phyloP scores from a whole-genome alignment of 2,329 filamentous ascomycete species.

The Nothophaeocryptopus gaeumannii region DNA sequence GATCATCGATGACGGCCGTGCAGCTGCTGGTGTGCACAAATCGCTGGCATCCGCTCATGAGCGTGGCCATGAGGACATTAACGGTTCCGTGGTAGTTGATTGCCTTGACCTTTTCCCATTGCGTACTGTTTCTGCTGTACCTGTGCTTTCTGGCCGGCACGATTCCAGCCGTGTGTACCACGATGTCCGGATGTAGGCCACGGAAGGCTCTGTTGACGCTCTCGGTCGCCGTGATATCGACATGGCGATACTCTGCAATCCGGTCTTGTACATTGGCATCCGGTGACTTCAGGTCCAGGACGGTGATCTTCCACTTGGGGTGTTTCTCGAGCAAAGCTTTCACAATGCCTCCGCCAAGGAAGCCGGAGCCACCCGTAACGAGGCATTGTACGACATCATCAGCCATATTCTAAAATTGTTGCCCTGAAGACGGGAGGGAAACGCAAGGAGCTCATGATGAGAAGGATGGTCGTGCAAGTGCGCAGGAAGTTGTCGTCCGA shows the following conservation, averaged over 20 bases:
- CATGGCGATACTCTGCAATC: conserved; percentile 36
- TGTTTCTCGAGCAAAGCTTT: conserved; percentile 38
- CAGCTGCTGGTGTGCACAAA: conserved; percentile 90
- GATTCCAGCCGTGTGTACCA: conserved; percentile 79
- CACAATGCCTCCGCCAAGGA: conserved; percentile 44
- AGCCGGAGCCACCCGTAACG: conserved; percentile 49
- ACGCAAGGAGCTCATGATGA: too few species aligned
- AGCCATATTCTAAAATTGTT: conserved; percentile 23
- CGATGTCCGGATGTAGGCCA: conserved; percentile 67
- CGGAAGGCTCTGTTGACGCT: conserved; percentile 51
- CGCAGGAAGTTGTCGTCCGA: too few species aligned
- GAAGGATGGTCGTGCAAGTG: too few species aligned
- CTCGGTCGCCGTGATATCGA: conserved; percentile 39
- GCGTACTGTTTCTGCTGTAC: conserved; percentile 39
- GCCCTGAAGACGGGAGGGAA: too few species aligned
- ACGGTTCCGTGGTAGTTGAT: conserved; percentile 87
- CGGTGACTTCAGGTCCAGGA: conserved; percentile 41
- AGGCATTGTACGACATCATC: conserved; percentile 34
- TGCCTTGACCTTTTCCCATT: conserved; percentile 63
- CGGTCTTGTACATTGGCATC: conserved; percentile 16
- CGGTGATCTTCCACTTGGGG: conserved; percentile 39
- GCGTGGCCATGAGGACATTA: conserved; percentile 71
- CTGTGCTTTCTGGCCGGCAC: conserved; percentile 39
- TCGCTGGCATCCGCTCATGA: conserved; percentile 66
- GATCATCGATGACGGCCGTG: conserved; percentile 80